Percentiles rank a stretch among this genome's conserved stretches.
These are phyloP conservation scores for Hymenoscyphus linearis DNA, from an alignment of 2,329 filamentous ascomycete genomes.

Conservation along the genomic window DNA sequence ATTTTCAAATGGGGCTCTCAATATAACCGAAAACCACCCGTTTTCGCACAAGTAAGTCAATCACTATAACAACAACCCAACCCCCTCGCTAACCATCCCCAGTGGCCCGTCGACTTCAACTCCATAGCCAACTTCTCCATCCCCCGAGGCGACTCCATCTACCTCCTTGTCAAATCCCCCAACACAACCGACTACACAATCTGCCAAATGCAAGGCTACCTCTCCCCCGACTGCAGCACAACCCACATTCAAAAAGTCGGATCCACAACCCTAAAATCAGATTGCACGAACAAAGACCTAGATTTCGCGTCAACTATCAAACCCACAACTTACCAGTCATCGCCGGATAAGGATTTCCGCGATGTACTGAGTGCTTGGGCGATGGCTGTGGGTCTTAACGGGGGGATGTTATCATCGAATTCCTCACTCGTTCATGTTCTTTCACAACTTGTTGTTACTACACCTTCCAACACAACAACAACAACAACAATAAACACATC, in stretches of 20 bases:
- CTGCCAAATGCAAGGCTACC: slow-evolving; percentile 8
- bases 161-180: slow-evolving; percentile 9
- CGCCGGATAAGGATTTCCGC: slow-evolving; percentile 5
- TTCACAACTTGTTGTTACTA: slow-evolving; percentile 5
- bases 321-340: slow-evolving; percentile 3
- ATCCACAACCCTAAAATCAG: neutral
- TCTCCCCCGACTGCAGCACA: slow-evolving; percentile 8
- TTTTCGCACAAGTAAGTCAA: slow-evolving; percentile 8
- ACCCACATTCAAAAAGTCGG: slow-evolving; percentile 9
- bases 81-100: neutral
- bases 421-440: slow-evolving; percentile 6
- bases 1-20: slow-evolving; percentile 10
- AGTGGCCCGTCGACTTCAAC: slow-evolving; percentile 11
- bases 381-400: slow-evolving; percentile 5
- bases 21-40: slow-evolving; percentile 4
- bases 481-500: neutral
- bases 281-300: slow-evolving; percentile 1
- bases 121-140: slow-evolving; percentile 8
- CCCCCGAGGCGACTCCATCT: slow-evolving; percentile 9
- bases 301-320: neutral
- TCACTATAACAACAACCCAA: neutral
- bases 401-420: slow-evolving; percentile 1
- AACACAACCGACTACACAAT: slow-evolving; percentile 12
- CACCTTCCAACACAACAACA: neutral
- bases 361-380: slow-evolving; percentile 9